These are phyloP conservation scores for Russula griseocarnosa DNA, from an alignment of 768 basidiomycete genomes.

Conservation along the genomic window DNA sequence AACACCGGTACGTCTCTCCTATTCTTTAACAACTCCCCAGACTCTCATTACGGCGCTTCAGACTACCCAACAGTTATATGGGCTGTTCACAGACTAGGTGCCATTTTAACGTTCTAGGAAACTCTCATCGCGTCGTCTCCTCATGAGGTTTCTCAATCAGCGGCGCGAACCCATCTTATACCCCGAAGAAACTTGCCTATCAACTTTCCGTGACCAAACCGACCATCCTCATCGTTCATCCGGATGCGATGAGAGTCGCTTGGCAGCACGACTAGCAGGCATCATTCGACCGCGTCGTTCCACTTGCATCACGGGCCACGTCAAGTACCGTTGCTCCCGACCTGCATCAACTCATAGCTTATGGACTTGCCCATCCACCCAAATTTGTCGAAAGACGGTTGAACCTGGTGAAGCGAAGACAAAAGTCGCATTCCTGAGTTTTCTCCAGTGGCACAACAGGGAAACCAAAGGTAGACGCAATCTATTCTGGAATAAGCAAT, in stretches of 20 bases:
- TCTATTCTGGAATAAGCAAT: constrained; percentile 34
- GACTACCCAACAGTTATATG: constrained; percentile 28
- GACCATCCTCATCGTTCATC: constrained; percentile 34
- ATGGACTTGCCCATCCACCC: constrained; percentile 38
- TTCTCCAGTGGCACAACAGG: constrained; percentile 78
- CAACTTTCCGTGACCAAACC: constrained; percentile 41
- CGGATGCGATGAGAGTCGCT: constrained; percentile 32
- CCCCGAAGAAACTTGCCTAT: constrained; percentile 52
- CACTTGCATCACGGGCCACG: constrained; percentile 27
- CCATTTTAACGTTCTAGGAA: constrained; percentile 29
- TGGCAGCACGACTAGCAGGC: constrained; percentile 35
- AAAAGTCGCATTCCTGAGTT: constrained; percentile 61
- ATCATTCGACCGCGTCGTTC: constrained; percentile 34
- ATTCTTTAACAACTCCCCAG: not conserved
- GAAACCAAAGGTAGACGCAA: constrained; percentile 34
- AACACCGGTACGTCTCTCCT: constrained; percentile 31
- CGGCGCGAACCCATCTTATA: constrained; percentile 60
- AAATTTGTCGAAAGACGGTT: constrained; percentile 47
- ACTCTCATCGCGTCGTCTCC: not conserved
- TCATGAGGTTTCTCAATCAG: constrained; percentile 33
- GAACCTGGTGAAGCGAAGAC: constrained; percentile 55
- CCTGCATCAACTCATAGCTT: constrained; percentile 47
- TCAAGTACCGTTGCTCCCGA: constrained; percentile 29
- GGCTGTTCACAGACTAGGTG: constrained; percentile 32
- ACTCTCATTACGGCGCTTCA: not conserved